A percentile compares a stretch with the other conserved stretches of the same genome.
Conservation (phyloP, 768 basidiomycete species). For the Russula ochroleuca region DNA sequence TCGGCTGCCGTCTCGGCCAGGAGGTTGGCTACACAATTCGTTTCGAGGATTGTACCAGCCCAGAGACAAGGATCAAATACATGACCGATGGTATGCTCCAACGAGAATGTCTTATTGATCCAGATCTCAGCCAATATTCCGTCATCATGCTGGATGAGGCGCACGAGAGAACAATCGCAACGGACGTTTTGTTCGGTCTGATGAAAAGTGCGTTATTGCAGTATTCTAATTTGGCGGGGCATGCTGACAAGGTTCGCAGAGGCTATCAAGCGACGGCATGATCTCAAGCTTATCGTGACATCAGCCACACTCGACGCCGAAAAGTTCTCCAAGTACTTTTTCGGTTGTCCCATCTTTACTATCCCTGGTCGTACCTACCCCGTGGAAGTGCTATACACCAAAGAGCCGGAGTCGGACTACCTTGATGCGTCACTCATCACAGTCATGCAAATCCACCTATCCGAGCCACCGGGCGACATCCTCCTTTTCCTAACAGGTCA, state of each 20-base stretch:
- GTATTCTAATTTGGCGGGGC: neutral
- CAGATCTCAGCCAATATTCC: conserved; percentile 86
- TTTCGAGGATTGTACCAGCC: conserved; percentile 98
- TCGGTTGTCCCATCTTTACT: conserved; percentile 97
- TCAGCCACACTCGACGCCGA: conserved; percentile 99
- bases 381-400: conserved; percentile 96
- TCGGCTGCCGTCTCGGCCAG: conserved; percentile 93
- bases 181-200: conserved; percentile 94
- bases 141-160: conserved; percentile 99
- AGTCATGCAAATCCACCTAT: conserved; percentile 98
- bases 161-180: conserved; percentile 97
- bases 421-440: conserved; percentile 97
- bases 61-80: conserved; percentile 99
- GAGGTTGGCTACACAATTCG: conserved; percentile 99
- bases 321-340: conserved; percentile 99
- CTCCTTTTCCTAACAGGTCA: conserved; percentile 97
- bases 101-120: conserved; percentile 94
- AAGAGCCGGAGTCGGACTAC: conserved; percentile 97
- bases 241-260: conserved; percentile 48
- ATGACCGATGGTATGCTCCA: conserved; percentile 99
- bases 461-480: conserved; percentile 94
- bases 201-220: conserved; percentile 65
- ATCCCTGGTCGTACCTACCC: conserved; percentile 99
- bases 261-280: conserved; percentile 89
- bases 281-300: conserved; percentile 96